These are phyloP conservation scores for Diaporthe eres DNA, from an alignment of 2,329 filamentous ascomycete genomes.

Conservation along the genomic window DNA sequence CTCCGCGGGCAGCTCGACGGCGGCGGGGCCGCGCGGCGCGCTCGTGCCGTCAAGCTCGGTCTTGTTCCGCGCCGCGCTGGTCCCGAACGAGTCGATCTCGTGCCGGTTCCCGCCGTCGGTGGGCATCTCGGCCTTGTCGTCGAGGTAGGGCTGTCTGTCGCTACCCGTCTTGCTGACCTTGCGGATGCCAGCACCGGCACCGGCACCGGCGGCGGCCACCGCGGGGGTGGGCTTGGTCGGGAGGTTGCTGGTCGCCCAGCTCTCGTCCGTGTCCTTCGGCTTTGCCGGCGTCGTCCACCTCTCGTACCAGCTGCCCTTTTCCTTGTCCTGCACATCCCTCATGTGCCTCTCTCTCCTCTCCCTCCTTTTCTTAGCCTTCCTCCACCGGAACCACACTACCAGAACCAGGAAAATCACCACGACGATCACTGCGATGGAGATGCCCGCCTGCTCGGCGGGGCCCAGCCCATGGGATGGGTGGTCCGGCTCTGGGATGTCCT, in stretches of 20 bases:
- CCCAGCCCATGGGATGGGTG: background rate
- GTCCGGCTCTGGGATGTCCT: background rate
- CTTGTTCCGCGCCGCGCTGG: conserved; percentile 10
- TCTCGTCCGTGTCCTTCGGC: background rate
- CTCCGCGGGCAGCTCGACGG: conserved; percentile 30
- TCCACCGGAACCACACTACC: conserved; percentile 13
- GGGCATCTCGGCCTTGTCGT: conserved; percentile 34
- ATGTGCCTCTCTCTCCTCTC: background rate
- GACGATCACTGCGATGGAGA: conserved; percentile 24
- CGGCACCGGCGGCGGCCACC: background rate
- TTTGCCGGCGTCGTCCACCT: conserved; percentile 2
- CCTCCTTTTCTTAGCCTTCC: conserved; percentile 36
- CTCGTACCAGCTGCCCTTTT: conserved; percentile 15
- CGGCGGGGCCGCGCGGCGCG: background rate
- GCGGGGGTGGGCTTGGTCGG: background rate
- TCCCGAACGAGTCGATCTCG: conserved; percentile 1
- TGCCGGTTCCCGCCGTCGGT: conserved; percentile 2
- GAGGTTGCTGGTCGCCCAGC: background rate
- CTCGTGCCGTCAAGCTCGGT: background rate
- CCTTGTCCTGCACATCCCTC: background rate
- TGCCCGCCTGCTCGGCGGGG: conserved; percentile 24
- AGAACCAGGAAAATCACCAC: conserved; percentile 3
- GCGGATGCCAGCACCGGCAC: background rate
- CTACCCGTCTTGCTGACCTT: background rate
- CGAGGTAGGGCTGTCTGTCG: conserved; percentile 1